Evolutionary conservation across 2,329 filamentous ascomycete genomes (phyloP), one percentile per base, ranked within the genome.

Genomic region (Penicillium sp.): DNA sequence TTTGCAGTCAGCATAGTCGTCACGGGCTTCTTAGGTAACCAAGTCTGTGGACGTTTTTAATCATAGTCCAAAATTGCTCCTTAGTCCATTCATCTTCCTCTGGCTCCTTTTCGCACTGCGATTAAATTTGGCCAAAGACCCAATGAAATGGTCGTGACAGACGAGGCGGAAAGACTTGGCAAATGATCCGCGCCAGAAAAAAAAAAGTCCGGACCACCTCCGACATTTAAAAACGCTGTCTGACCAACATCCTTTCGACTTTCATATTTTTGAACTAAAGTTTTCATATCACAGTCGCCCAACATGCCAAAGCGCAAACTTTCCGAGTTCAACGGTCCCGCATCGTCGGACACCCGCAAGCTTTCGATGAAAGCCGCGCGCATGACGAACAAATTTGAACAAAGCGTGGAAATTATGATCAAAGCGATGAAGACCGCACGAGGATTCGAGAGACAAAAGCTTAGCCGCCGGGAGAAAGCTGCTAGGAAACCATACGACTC

Each of bases 391-490:
- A 79, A 80, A 60, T 76, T 86, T 56, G 74, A 80, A 31, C 76
- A 80, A 47, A 80, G 79, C 26, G 77, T 79, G 44, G 79, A 80
- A 55, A 67, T 77, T 21, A 75, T 87, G 5, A 74, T 76, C 21
- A 72, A 77, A 26, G 83, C 82, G 1, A 77, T 87, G 44, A 86
- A 85, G 66, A 75, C 82, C 10, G 83, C 83, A 35, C 82, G 83
- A 44, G 82, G 82, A 11, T 85, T 87, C 62, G 86, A 88, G 70
- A 77, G 84, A 49, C 86, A 88, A 70, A 88, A 88, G 68, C 75
- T 87, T 56, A 82, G 84, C 22, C 77, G 85, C 14, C 75, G 85
- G 55, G 79, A 82, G 63, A 87, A 87, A 68, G 78, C 76, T 2
- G 83, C 83, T 0, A 75, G 73, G 41, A 62, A 70, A 8, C 77